Percentiles rank a stretch among this genome's conserved stretches.
Conservation (phyloP, 805 yeast genomes). For the Metschnikowia gruessii region DNA sequence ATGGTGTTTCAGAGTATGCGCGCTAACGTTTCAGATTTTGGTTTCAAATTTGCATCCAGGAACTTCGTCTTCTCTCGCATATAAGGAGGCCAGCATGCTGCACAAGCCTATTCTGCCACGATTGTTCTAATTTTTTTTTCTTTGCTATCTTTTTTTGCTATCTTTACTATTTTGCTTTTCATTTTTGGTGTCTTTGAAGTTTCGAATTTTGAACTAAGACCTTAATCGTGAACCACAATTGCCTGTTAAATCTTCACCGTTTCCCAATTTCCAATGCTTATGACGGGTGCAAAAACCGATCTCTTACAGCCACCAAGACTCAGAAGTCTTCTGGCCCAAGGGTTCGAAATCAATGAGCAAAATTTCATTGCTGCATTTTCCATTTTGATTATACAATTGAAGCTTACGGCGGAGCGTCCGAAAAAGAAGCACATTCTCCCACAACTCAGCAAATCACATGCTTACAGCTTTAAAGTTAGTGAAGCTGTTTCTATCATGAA, state of each 20-base stretch:
- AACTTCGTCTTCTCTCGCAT: constrained; percentile 5
- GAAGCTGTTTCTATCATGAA: constrained; percentile 55
- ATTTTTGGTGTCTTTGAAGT: neutral
- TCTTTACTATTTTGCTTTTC: neutral
- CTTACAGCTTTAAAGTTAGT: constrained; percentile 51
- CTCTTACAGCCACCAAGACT: constrained; percentile 1
- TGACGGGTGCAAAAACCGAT: constrained; percentile 9
- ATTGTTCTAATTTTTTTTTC: neutral
- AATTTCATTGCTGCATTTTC: constrained; percentile 64
- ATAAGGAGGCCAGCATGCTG: constrained; percentile 5
- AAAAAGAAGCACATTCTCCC: constrained; percentile 20
- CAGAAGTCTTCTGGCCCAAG: constrained; percentile 2
- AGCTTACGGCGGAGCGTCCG: constrained; percentile 20
- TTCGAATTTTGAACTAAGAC: neutral
- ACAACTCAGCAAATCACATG: constrained; percentile 34
- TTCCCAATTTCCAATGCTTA: neutral
- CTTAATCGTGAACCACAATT: too few relatives aligned
- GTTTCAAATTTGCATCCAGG: constrained; percentile 9
- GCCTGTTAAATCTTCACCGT: too few relatives aligned
- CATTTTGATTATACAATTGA: constrained; percentile 41
- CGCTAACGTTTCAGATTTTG: constrained; percentile 9
- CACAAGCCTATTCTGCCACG: neutral
- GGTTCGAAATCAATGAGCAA: constrained; percentile 38
- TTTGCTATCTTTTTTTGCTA: neutral
- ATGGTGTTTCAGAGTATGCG: constrained; percentile 8